A percentile compares a stretch with the other conserved stretches of the same genome.
phyloP scores from a whole-genome alignment of 31 red algal genomes.

The Bonnemaisonia californica region DNA sequence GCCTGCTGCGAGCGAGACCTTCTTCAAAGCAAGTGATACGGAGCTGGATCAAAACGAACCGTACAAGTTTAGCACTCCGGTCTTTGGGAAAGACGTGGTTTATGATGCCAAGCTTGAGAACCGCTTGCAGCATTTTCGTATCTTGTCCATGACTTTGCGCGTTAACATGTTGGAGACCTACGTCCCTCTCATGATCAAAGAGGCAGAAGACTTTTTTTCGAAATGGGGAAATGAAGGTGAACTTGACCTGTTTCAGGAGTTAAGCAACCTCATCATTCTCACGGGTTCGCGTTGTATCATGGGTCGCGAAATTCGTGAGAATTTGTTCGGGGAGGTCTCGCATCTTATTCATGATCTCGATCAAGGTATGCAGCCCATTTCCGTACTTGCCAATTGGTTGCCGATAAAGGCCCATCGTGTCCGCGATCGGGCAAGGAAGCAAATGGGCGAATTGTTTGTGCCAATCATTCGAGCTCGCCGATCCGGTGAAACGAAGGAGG shows the following conservation, averaged over 20 bases:
- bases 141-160: slow-evolving; percentile 88
- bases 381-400: slow-evolving; percentile 92
- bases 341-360: slow-evolving; percentile 95
- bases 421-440: slow-evolving; percentile 78
- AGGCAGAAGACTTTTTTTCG: slow-evolving; percentile 88
- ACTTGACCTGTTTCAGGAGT: slow-evolving; percentile 83
- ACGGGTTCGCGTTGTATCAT: slow-evolving; percentile 98
- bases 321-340: slow-evolving; percentile 97
- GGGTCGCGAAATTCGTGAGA: slow-evolving; percentile 98
- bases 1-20: slow-evolving; percentile 84
- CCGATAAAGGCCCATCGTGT: slow-evolving; percentile 88
- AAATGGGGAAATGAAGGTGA: slow-evolving; percentile 83
- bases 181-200: slow-evolving; percentile 95
- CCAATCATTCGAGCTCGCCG: slow-evolving; percentile 89
- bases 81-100: slow-evolving; percentile 98
- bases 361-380: slow-evolving; percentile 99
- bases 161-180: slow-evolving; percentile 90
- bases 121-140: slow-evolving; percentile 93
- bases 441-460: slow-evolving; percentile 84
- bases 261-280: slow-evolving; percentile 96
- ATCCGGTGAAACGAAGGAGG: slow-evolving; percentile 46
- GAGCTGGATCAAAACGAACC: slow-evolving; percentile 97
- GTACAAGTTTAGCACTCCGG: slow-evolving; percentile 93
- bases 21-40: slow-evolving; percentile 92
- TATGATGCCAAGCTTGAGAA: slow-evolving; percentile 95